phyloP scores from a whole-genome alignment of 1,139 yeast species.

The Yamadazyma friedrichii region DNA sequence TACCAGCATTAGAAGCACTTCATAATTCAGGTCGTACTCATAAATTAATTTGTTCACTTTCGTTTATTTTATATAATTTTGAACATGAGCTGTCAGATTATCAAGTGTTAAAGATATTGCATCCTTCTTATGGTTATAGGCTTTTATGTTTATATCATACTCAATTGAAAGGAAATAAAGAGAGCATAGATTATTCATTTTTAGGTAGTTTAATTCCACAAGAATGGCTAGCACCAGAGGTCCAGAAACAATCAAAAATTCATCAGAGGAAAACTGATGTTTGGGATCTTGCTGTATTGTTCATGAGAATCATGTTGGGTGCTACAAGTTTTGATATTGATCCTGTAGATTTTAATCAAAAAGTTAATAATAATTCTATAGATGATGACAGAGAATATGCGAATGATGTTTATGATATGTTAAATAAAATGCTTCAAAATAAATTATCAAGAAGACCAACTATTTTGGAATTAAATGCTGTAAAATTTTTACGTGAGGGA shows the following conservation, averaged over 20 bases:
- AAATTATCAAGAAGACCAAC: conserved; percentile 75
- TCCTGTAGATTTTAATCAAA: conserved; percentile 61
- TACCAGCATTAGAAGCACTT: conserved; percentile 80
- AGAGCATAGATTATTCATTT: conserved; percentile 12
- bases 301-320: conserved; percentile 72
- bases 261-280: conserved; percentile 84
- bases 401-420: conserved; percentile 56
- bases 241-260: conserved; percentile 34
- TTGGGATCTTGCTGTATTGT: conserved; percentile 85
- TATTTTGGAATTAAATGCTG: conserved; percentile 81
- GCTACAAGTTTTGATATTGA: conserved; percentile 39
- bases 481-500: conserved; percentile 75
- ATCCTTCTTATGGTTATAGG: conserved; percentile 70
- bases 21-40: conserved; percentile 83
- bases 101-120: conserved; percentile 57
- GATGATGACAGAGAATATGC: conserved; percentile 33
- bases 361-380: conserved; percentile 39
- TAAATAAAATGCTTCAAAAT: conserved; percentile 61
- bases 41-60: conserved; percentile 60
- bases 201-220: conserved; percentile 23
- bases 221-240: conserved; percentile 80
- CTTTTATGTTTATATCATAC: conserved; percentile 57
- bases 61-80: conserved; percentile 40
- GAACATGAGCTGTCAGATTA: conserved; percentile 14
- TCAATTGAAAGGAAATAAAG: conserved; percentile 31